Base-by-base conservation (phyloP, 495 filamentous ascomycete species). In the Lasiosphaeriaceae sp. region DNA sequence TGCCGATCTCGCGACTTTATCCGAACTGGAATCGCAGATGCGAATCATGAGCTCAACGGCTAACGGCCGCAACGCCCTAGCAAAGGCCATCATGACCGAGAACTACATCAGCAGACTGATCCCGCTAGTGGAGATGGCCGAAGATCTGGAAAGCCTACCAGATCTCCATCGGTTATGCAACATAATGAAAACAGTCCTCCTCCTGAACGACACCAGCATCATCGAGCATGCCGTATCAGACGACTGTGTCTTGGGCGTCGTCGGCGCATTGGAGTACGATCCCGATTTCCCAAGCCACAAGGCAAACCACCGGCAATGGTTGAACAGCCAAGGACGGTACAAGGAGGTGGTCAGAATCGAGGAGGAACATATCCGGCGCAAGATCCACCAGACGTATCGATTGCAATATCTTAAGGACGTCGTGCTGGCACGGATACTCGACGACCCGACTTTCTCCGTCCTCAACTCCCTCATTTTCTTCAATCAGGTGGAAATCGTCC, bases 211-310 rank as follows among this genome's bases (percentile, higher is more conserved):
- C 66, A 96, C 86, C 35, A 76, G 83, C 54, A 96, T 98, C 56
- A 96, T 98, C 58, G 94, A 98, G 68, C 85, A 88, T 47, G 89
- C 92, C 46, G 93, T 98, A 8, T 89, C 88, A 8, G 95, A 98
- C 74, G 83, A 89, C 29, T 83, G 92, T 57, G 86, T 97, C 43
- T 71, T 96, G 50, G 95, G 93, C 2, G 93, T 97, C 45, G 94
- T 98, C 47, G 94, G 95, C 50, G 96, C 96, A 44, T 75, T 98
- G 54, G 94, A 98, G 80, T 98, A 97, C 74, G 94, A 98, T 62
- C 94, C 95, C 9, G 94, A 98, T 71, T 98, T 97, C 61, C 94
- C 94, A n/a, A 92, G 85, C 41, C 94, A 97, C 77, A 97, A 96
- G 71, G 94, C 94, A 16, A 98, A 98, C 66, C 94, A 98, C 68